A percentile compares a stretch with the other conserved stretches of the same genome.
These are phyloP conservation scores for Solanum corneliomulleri DNA, from an alignment of 257 asterid species.

Conservation along the genomic window DNA sequence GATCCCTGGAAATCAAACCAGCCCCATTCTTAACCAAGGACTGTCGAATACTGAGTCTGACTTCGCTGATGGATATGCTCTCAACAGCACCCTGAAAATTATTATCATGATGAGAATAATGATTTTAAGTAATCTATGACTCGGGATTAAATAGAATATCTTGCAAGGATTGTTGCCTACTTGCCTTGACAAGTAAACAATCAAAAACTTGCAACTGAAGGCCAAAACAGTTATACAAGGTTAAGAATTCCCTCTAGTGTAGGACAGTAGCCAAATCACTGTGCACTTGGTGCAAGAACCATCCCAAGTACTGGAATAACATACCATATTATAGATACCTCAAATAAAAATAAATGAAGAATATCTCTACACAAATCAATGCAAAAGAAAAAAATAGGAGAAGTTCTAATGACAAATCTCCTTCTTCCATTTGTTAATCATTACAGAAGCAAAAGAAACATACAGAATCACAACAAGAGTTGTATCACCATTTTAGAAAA, in stretches of 20 bases:
- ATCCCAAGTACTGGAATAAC: neutral
- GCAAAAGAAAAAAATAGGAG: no score
- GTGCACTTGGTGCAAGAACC: neutral
- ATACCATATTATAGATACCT: neutral
- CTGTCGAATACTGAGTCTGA: conserved; percentile 82
- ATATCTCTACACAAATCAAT: no score
- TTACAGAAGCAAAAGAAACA: neutral
- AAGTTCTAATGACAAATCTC: neutral
- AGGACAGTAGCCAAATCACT: neutral
- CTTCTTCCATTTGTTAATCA: neutral
- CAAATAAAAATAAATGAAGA: no score
- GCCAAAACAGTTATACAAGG: neutral
- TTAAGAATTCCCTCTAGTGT: neutral
- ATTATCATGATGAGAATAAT: neutral
- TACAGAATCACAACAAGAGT: neutral
- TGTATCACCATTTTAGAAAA: neutral
- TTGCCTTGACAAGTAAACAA: neutral
- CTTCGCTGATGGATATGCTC: conserved; percentile 78
- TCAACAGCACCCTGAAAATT: conserved; percentile 78
- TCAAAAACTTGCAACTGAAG: neutral
- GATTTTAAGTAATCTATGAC: neutral
- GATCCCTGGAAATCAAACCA: conserved; percentile 91
- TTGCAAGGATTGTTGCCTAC: neutral
- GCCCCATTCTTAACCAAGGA: conserved; percentile 87
- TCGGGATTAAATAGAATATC: neutral